Percentiles rank a stretch among this genome's conserved stretches.
These are phyloP conservation scores for Monosporascus sp. DNA, from an alignment of 2,329 filamentous ascomycete genomes.

Conservation along the genomic window DNA sequence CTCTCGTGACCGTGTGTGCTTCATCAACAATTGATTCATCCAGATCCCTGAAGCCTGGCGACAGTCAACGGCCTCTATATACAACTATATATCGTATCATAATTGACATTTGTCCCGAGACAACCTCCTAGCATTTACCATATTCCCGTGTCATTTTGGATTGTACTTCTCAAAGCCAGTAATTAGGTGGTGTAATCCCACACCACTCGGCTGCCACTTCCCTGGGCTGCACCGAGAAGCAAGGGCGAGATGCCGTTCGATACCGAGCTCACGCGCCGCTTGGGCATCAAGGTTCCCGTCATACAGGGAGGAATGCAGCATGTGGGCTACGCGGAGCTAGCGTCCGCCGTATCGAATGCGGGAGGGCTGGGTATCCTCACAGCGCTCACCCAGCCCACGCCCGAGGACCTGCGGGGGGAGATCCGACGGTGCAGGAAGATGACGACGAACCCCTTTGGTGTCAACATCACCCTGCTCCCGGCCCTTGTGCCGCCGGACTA, in stretches of 20 bases:
- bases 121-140: too few relatives aligned
- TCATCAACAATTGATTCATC: too few relatives aligned
- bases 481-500: conserved; percentile 89
- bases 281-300: conserved; percentile 62
- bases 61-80: too few relatives aligned
- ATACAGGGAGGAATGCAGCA: conserved; percentile 87
- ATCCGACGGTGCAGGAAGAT: conserved; percentile 81
- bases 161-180: too few relatives aligned
- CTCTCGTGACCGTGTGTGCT: too few relatives aligned
- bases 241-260: conserved; percentile 47
- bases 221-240: too few relatives aligned
- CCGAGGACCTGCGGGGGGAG: conserved; percentile 87
- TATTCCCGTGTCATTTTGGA: too few relatives aligned
- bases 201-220: too few relatives aligned
- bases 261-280: conserved; percentile 51
- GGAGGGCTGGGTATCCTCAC: conserved; percentile 79
- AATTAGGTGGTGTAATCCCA: too few relatives aligned
- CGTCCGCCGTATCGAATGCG: conserved; percentile 73
- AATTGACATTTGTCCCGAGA: too few relatives aligned
- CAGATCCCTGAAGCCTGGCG: too few relatives aligned
- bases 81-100: too few relatives aligned
- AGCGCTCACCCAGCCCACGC: conserved; percentile 86
- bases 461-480: conserved; percentile 92
- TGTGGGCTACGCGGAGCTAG: conserved; percentile 75
- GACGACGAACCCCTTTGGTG: conserved; percentile 76